Percentiles rank a stretch among this genome's conserved stretches.
Conservation (phyloP, 306 rosid genomes). For the Trifolium repens region DNA sequence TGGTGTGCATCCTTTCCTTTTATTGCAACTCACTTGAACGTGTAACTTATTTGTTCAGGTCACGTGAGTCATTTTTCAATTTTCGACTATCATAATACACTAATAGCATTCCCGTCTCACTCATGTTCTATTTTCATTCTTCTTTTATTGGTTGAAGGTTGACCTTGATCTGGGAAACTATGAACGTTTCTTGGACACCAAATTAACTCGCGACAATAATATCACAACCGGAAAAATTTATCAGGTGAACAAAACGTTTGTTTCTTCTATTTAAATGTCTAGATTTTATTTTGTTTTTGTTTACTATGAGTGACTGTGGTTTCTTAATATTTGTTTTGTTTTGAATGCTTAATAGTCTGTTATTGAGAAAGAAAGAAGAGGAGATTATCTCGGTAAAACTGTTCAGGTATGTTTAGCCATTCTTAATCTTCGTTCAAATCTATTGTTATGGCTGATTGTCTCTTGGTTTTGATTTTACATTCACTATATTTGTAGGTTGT, state of each 20-base stretch:
- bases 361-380: slow-evolving; percentile 74
- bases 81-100: slow-evolving; percentile 11
- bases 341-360: slow-evolving; percentile 60
- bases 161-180: slow-evolving; percentile 92
- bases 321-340: slow-evolving; percentile 12
- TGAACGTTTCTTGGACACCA: slow-evolving; percentile 75
- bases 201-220: slow-evolving; percentile 66
- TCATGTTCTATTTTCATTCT: slow-evolving; percentile 26
- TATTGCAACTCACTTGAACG: slow-evolving; percentile 7
- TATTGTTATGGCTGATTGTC: slow-evolving; percentile 1
- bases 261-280: slow-evolving; percentile 10
- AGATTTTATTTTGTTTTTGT: neutral
- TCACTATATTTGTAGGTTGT: slow-evolving; percentile 55
- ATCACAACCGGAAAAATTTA: slow-evolving; percentile 80
- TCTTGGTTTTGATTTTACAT: slow-evolving; percentile 41
- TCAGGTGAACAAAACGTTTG: slow-evolving; percentile 52
- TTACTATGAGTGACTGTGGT: neutral
- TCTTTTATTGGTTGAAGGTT: slow-evolving; percentile 57
- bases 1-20: neutral
- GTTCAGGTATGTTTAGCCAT: slow-evolving; percentile 37
- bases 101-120: slow-evolving; percentile 17
- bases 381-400: slow-evolving; percentile 79
- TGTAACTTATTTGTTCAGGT: slow-evolving; percentile 21
- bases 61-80: slow-evolving; percentile 5
- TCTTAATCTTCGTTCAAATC: slow-evolving; percentile 14